Conservation (phyloP, 495 filamentous ascomycete species). For the Xylaria curta region DNA sequence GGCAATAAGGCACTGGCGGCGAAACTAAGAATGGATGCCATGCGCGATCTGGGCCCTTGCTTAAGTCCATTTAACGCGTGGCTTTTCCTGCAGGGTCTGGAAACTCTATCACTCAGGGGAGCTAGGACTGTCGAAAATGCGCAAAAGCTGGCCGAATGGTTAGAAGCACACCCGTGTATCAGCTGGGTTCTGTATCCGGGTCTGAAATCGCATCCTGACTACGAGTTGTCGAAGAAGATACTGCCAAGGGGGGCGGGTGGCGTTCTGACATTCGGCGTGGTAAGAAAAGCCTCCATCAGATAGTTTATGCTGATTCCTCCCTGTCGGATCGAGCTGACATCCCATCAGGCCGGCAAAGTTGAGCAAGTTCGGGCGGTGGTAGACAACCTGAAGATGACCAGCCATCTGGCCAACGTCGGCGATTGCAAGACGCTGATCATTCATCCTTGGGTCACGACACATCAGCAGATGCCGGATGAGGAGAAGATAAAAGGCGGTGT, state of each 20-base stretch:
- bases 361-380: slow-evolving; percentile 50
- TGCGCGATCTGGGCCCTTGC: slow-evolving; percentile 51
- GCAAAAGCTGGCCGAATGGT: slow-evolving; percentile 48
- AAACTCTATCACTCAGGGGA: slow-evolving; percentile 46
- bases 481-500: slow-evolving; percentile 53
- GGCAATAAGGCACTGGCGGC: slow-evolving; percentile 45
- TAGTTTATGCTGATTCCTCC: not conserved
- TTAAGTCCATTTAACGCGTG: slow-evolving; percentile 51
- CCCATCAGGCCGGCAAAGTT: slow-evolving; percentile 42
- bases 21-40: slow-evolving; percentile 50
- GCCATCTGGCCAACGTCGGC: slow-evolving; percentile 50
- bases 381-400: slow-evolving; percentile 50
- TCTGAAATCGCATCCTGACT: slow-evolving; percentile 47
- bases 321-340: slow-evolving; percentile 26
- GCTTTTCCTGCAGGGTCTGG: slow-evolving; percentile 50
- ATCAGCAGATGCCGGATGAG: slow-evolving; percentile 51
- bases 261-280: slow-evolving; percentile 50
- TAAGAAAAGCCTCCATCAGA: slow-evolving; percentile 22
- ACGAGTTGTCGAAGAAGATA: slow-evolving; percentile 44
- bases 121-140: slow-evolving; percentile 48
- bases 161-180: slow-evolving; percentile 44
- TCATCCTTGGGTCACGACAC: slow-evolving; percentile 51
- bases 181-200: slow-evolving; percentile 52
- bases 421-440: slow-evolving; percentile 54
- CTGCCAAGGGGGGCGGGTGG: slow-evolving; percentile 47